phyloP scores from a whole-genome alignment of 176 grass and related monocot genomes.

The Musa acuminata region DNA sequence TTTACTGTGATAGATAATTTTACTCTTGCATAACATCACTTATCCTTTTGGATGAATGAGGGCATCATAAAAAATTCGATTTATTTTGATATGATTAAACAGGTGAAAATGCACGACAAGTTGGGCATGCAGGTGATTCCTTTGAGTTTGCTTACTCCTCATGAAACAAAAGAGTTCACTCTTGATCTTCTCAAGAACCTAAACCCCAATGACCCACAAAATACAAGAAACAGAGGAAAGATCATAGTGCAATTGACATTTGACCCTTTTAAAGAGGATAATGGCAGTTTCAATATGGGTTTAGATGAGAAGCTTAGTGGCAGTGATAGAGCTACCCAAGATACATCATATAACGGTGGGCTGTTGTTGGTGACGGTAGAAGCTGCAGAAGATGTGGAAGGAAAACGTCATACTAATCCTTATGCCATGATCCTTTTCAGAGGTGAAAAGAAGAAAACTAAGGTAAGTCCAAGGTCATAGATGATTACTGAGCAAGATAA shows the following conservation, averaged over 20 bases:
- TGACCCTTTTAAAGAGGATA: slow-evolving; percentile 80
- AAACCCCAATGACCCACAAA: slow-evolving; percentile 70
- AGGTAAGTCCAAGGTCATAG: slow-evolving; percentile 31
- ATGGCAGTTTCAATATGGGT: slow-evolving; percentile 11
- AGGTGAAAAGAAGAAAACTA: slow-evolving; percentile 74
- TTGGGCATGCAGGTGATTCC: slow-evolving; percentile 85
- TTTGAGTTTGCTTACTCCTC: slow-evolving; percentile 49
- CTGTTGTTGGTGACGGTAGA: slow-evolving; percentile 61
- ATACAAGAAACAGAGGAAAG: slow-evolving; percentile 77
- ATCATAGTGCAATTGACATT: slow-evolving; percentile 71
- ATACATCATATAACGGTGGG: slow-evolving; percentile 30
- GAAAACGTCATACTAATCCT: slow-evolving; percentile 75
- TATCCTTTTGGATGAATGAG: neutral
- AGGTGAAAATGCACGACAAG: slow-evolving; percentile 94
- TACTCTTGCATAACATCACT: slow-evolving; percentile 19
- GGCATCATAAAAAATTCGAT: neutral
- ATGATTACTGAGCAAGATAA: neutral
- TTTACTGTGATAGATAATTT: neutral
- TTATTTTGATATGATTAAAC: slow-evolving; percentile 2
- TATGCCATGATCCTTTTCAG: slow-evolving; percentile 63
- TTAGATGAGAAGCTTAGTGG: slow-evolving; percentile 25
- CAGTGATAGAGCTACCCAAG: neutral
- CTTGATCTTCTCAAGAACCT: slow-evolving; percentile 75
- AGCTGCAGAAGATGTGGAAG: slow-evolving; percentile 74
- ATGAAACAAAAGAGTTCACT: slow-evolving; percentile 63